Conservation (phyloP, 2,329 filamentous ascomycete genomes). For the Leptoxyphium fumago region DNA sequence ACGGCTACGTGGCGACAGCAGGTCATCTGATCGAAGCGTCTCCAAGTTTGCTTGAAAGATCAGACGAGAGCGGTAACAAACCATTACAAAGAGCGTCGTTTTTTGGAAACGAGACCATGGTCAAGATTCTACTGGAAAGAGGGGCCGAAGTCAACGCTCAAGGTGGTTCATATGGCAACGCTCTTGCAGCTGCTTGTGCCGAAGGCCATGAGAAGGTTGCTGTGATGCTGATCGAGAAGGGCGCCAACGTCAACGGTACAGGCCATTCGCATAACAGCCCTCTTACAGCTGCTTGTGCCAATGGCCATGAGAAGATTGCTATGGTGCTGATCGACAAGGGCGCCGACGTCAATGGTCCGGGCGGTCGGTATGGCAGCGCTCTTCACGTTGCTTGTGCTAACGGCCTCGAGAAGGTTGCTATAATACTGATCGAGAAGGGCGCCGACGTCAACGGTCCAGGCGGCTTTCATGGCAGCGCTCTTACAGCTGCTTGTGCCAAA, state of each 20-base stretch:
- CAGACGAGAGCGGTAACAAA: too few species aligned
- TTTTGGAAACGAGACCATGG: not conserved
- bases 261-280: conserved; percentile 1
- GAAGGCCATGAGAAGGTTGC: conserved; percentile 1
- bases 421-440: not conserved
- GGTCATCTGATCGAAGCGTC: too few species aligned
- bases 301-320: conserved; percentile 5
- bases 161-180: not conserved
- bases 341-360: conserved; percentile 11
- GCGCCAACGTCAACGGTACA: conserved; percentile 7
- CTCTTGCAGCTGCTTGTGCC: not conserved
- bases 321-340: conserved; percentile 10
- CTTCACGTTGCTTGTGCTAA: conserved; percentile 2
- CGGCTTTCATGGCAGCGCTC: conserved; percentile 12
- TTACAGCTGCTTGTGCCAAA: conserved; percentile 1
- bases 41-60: too few species aligned
- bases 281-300: not conserved
- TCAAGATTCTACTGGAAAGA: not conserved
- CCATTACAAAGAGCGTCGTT: not conserved
- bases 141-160: not conserved
- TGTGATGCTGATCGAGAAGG: conserved; percentile 5
- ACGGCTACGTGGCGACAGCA: too few species aligned
- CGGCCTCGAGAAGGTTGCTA: not conserved
- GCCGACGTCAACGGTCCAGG: not conserved
- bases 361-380: conserved; percentile 3